Evolutionary conservation across 352 stramenopile genomes (phyloP), one percentile per base, ranked within the genome.

Genomic region (Globisporangium solare): DNA sequence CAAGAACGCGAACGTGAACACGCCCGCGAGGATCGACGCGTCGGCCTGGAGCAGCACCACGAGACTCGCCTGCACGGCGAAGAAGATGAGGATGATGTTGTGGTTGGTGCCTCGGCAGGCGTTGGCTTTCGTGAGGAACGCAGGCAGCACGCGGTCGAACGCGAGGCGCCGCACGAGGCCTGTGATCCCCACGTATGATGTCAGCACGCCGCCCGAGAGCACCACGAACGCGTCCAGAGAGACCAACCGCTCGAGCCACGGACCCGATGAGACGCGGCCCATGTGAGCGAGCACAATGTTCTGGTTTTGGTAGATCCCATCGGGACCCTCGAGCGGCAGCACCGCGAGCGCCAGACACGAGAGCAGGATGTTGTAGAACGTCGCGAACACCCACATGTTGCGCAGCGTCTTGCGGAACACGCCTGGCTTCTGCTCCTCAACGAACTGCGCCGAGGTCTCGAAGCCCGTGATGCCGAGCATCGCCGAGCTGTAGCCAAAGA

Each of bases 1-100:
- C 10, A 98, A 63, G 57, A 97, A 98, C 6, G 89, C 82, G 56
- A 96, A 95, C 22, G 85, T 96, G 62, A 97, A 98, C 24, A 98
- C 92, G 10, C 89, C 89, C 11, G 83, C 80, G 2, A 98, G 74
- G 20, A 86, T 80, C 24, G 71, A 85, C 14, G 94, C 79, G 47
- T 97, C 79, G 13, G 82, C 86, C 43, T 91, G 68, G 0, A 95
- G 73, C 31, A 92, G 37, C 39, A 95, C 55, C 6, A 92, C 83
- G n/a, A 95, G 70, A 53, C 74, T 89, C 22, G 87, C 63, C 43
- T 79, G 68, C 17, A 94, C 51, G 7, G 67, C 63, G 58, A 94
- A 93, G 55, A 92, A 95, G 1, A 81, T 57, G 35, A 95, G 51
- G 51, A 93, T 92, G 56, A 93, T 95, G 56, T 83, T 66, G 61